Evolutionary conservation across 164 flowering plant genomes (phyloP).

Genomic region (Annona squamosa): DNA sequence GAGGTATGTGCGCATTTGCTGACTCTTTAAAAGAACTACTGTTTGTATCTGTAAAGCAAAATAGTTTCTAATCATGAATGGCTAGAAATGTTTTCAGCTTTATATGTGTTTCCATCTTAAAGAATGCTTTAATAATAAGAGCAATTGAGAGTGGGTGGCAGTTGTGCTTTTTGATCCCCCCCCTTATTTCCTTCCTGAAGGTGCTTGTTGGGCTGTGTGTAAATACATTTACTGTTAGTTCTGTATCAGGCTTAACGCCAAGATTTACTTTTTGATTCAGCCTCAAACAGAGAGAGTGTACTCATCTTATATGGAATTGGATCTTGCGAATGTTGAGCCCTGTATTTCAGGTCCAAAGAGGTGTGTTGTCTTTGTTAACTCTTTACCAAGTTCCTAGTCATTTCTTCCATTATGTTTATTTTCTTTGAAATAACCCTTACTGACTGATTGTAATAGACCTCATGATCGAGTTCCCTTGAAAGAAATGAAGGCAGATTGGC

Average conservation of each 20-base stretch:
- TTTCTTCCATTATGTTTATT: not conserved
- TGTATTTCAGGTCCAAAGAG: constrained; percentile 79
- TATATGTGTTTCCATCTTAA: not conserved
- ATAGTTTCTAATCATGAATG: not conserved
- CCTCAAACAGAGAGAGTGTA: constrained; percentile 56
- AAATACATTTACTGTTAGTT: not conserved
- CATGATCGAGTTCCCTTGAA: constrained; percentile 79
- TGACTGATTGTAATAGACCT: constrained; percentile 37
- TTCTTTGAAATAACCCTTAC: not conserved
- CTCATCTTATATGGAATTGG: constrained; percentile 58
- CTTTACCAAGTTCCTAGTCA: not conserved
- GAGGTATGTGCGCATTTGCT: constrained; percentile 37
- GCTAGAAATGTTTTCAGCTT: not conserved
- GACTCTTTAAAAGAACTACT: not conserved
- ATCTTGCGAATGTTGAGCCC: constrained; percentile 68
- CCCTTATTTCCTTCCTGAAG: too few relatives aligned
- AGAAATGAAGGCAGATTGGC: constrained; percentile 88
- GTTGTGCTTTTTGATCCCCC: too few relatives aligned
- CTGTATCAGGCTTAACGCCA: not conserved
- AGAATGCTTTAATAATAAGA: not conserved
- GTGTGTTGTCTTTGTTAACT: constrained; percentile 20
- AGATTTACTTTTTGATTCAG: constrained; percentile 27
- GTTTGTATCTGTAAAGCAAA: not conserved
- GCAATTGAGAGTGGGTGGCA: not conserved
- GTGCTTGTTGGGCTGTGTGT: not conserved